Evolutionary conservation across 2,329 filamentous ascomycete species (phyloP), one percentile per base, ranked within the genome.

Genomic region (Arthrobotrys pseudoclavata): DNA sequence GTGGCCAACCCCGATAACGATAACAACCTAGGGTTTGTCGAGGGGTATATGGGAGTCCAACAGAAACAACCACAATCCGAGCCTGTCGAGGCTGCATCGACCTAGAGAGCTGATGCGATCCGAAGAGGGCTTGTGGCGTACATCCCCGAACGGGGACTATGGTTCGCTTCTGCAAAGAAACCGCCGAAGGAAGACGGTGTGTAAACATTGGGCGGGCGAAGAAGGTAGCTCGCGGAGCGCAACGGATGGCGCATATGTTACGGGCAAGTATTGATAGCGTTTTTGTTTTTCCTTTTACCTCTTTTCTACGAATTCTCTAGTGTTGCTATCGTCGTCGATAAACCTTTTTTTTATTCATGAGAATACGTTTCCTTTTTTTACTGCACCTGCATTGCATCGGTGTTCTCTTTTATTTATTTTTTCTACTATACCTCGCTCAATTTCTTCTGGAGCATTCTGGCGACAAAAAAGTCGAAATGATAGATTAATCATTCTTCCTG

Each of bases 21-120:
- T 2, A 47, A 45, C 26, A 42, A 34, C 7, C 29, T 37, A 1
- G 75, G 69, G 1, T 61, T 69, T 20, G 75, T 74, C 2, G 75
- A 79, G 22, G 69, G 29, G 13, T 72, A 72, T 34, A 64, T 79
- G 4, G 75, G 75, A 2, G 9, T 67, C 5, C 55, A 61, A 29
- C 20, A 53, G 50, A 52, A 74, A 37, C 55, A 61, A 60, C 20
- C 40, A 31, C 47, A 37, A 22, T 18, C 52, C 6, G 47, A 69
- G 24, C 72, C 72, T 13, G 72, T 70, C 29, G 68, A 72, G 45
- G n/a, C 42, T 9, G 50, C 62, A 12, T 79, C 74, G n/a, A 62
- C 75, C 9, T 79, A 79, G 75, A 69, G 48, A 69, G 75, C 69
- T 42, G 61, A 63, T 50, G 61, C 53, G n/a, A 53, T 77, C 13